A percentile compares a stretch with the other conserved stretches of the same genome.
Conservation (phyloP, 805 yeast species). For the Pachysolen tannophilus region DNA sequence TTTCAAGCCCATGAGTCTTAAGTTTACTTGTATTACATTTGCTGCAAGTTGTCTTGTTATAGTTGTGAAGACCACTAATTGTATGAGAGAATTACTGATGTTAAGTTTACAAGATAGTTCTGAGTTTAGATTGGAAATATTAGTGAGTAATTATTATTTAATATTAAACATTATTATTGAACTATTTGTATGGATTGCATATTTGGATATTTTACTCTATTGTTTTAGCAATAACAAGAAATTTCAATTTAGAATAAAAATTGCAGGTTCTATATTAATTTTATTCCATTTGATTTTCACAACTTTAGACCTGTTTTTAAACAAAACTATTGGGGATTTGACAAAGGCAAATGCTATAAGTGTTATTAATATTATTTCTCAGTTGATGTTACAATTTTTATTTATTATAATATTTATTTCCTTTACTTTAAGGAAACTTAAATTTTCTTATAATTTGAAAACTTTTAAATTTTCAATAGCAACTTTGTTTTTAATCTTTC, state of each 20-base stretch:
- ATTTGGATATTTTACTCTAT: conserved; percentile 42
- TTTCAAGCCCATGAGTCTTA: conserved; percentile 49
- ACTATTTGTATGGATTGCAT: conserved; percentile 42
- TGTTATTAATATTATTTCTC: conserved; percentile 2
- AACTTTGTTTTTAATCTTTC: conserved; percentile 27
- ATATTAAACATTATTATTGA: conserved; percentile 33
- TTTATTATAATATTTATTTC: conserved; percentile 2
- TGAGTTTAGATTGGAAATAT: conserved; percentile 29
- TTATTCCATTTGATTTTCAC: conserved; percentile 20
- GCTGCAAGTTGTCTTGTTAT: conserved; percentile 48
- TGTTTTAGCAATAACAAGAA: conserved; percentile 24
- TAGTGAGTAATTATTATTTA: conserved; percentile 27
- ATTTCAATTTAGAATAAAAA: conserved; percentile 19
- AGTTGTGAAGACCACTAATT: conserved; percentile 35
- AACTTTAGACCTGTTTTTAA: conserved; percentile 12
- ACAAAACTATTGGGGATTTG: background rate
- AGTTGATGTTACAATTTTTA: conserved; percentile 5
- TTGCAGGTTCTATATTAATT: conserved; percentile 24
- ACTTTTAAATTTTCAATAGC: conserved; percentile 39
- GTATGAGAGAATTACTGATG: conserved; percentile 42
- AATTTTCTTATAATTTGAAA: conserved; percentile 34
- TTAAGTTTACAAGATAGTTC: conserved; percentile 45
- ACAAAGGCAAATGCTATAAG: background rate
- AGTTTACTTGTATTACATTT: conserved; percentile 47
- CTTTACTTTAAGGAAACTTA: conserved; percentile 11